Evolutionary conservation across 345 rosid genomes (phyloP).

Genomic region (Rhizophora apiculata): DNA sequence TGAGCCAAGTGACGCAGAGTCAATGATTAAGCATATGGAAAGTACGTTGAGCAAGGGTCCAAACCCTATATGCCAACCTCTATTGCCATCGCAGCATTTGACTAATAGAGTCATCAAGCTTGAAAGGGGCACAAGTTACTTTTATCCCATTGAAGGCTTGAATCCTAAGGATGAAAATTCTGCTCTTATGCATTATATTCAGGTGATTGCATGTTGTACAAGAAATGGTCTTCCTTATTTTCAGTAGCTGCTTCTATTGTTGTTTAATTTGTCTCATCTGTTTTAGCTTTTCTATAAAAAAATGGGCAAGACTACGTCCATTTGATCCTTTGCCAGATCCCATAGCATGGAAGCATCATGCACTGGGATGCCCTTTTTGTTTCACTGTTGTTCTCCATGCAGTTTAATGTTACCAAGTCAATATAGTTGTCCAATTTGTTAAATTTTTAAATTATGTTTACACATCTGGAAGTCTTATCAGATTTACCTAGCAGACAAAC

Average conservation of each 20-base stretch:
- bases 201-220: conserved; percentile 40
- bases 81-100: conserved; percentile 74
- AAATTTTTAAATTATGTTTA: no score
- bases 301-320: no score
- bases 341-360: no score
- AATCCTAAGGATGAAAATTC: conserved; percentile 86
- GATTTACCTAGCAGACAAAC: no score
- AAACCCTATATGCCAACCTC: conserved; percentile 61
- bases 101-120: conserved; percentile 80
- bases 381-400: no score
- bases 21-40: conserved; percentile 61
- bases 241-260: neutral
- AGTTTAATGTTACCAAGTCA: no score
- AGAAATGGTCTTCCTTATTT: neutral
- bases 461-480: no score
- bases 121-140: conserved; percentile 50
- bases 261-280: neutral
- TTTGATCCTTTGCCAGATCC: no score
- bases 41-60: conserved; percentile 52
- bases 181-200: conserved; percentile 77
- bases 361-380: no score
- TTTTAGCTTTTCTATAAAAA: neutral
- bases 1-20: conserved; percentile 62
- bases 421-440: no score
- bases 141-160: conserved; percentile 59